Base-by-base conservation (phyloP, 148 eudicot species). In the Nepenthes mirabilis region DNA sequence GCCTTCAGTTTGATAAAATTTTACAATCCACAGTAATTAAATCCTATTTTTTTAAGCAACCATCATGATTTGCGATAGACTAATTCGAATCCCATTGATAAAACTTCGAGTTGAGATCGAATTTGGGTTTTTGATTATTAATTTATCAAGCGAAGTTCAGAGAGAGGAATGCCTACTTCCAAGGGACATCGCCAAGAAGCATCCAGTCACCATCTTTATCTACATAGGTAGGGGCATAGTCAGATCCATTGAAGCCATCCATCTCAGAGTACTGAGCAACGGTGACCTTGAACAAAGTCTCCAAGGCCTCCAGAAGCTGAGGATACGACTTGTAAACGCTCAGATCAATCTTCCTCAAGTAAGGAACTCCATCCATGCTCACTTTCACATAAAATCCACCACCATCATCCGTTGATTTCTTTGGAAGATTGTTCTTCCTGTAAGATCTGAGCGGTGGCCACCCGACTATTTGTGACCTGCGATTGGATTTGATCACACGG, bases 121-220 rank as follows among this genome's bases (percentile, higher is more conserved):
- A 23, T 23, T 23, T 0, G 23, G 23, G 23, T 23, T 23, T 23
- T 23, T 23, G 23, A 23, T 23, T 23, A 23, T 23, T 23, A 23
- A 23, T 23, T 23, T 23, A 23, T 23, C 23, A 23, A 23, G 23
- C 23, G 23, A 40, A 40, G 45, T 3, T 40, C 45, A 4, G 23
- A 40, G 45, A 40, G 45, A 40, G 8, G 45, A 8, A 40, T 40
- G 8, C 45, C 8, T 40, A 40, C 45, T 85, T 87, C 96, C 96
- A 88, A 9, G 96, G 96, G 6, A 88, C 96, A 70, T 88, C 96
- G 55, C 96, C 96, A 8, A 81, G 80, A 23, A 81, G 70, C 86
- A 81, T 81, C 86, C 82, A 81, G 48, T 81, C 86, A 5, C 83
- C 75, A 50, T 75, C 78, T 70, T 66, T 75, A 58, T 75, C 78